These are phyloP conservation scores for Eimeria falciformis DNA, from an alignment of 169 alveolate genomes.

Conservation along the genomic window DNA sequence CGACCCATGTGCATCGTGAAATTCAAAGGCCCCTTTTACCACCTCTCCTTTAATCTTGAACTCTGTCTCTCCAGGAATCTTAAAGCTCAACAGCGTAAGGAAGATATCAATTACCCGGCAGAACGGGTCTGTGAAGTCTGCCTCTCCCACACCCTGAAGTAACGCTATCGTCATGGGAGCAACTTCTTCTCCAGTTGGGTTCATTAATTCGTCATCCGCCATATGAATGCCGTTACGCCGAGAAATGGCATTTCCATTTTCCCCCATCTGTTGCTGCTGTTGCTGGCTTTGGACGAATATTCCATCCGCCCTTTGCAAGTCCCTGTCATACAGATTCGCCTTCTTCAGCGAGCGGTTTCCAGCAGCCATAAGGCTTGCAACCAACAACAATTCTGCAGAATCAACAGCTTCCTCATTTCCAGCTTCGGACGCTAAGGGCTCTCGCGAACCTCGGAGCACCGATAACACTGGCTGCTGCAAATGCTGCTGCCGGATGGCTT, in stretches of 20 bases:
- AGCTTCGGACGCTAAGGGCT: neutral
- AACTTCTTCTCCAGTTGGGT: slow-evolving; percentile 24
- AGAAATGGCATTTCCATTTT: neutral
- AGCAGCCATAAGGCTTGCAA: slow-evolving; percentile 58
- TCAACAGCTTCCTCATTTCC: slow-evolving; percentile 36
- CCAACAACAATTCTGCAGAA: slow-evolving; percentile 37
- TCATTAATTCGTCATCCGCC: neutral
- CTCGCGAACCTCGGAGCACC: neutral
- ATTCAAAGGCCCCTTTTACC: slow-evolving; percentile 55
- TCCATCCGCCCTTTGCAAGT: neutral
- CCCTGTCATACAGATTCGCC: neutral
- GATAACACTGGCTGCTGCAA: neutral
- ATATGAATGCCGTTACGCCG: slow-evolving; percentile 5
- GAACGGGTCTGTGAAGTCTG: slow-evolving; percentile 59
- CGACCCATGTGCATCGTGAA: slow-evolving; percentile 76
- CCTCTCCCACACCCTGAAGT: slow-evolving; percentile 41
- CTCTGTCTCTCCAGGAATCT: slow-evolving; percentile 69
- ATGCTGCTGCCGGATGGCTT: neutral
- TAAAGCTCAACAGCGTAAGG: slow-evolving; percentile 43
- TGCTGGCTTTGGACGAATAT: neutral
- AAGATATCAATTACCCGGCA: slow-evolving; percentile 46
- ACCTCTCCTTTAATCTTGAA: slow-evolving; percentile 43
- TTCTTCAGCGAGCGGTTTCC: neutral
- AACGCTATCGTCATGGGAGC: slow-evolving; percentile 35
- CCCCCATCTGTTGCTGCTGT: slow-evolving; percentile 41